Base-by-base conservation (phyloP, 2,329 filamentous ascomycete species). In the Didymella keratinophila region DNA sequence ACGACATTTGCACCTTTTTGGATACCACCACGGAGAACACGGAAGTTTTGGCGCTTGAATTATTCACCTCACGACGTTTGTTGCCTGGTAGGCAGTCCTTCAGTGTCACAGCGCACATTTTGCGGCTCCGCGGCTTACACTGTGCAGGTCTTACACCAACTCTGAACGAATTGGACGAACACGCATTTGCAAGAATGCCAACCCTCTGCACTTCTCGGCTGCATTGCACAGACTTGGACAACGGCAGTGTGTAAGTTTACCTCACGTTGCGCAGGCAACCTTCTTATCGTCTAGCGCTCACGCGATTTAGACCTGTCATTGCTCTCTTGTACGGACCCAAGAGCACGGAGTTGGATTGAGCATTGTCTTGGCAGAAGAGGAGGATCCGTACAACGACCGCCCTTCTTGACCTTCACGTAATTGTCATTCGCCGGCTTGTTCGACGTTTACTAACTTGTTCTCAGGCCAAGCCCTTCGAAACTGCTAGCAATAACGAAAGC, bases 401-500 rank as follows among this genome's bases (percentile, higher is more conserved):
- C 56, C 51, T 55, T 59, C 39, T 47, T 51, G 51, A 20, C 28
- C 20, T 36, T 51, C 48, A 32, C 32, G 56, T 49, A 39, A 49
- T 52, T 54, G 30, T 32, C 32, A 55, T 46, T 45, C 21, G 52
- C 28, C 41, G 25, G 50, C 23, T 18, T 46, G 25, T 23, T 37
- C 45, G 32, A 20, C 36, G 53, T 48, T 54, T 37, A 58, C 50
- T 56, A 58, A 60, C 32, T 47, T 23, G 25, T 34, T 21, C 39
- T 7, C 39, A 53, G 25, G 41, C 44, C 39, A 53, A 58, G 56
- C 45, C 25, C 20, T 32, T 51, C 41, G 27, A 20, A 30, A 34
- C 50, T 8, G 57, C 54, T 56, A 57, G 56, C 52, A 62, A 50
- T 21, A 60, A 58, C 51, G 34, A 47, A 51, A 34, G 20, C 39